Evolutionary conservation across 2,329 filamentous ascomycete genomes (phyloP), one percentile per base, ranked within the genome.

Genomic region (Alternaria sp.): DNA sequence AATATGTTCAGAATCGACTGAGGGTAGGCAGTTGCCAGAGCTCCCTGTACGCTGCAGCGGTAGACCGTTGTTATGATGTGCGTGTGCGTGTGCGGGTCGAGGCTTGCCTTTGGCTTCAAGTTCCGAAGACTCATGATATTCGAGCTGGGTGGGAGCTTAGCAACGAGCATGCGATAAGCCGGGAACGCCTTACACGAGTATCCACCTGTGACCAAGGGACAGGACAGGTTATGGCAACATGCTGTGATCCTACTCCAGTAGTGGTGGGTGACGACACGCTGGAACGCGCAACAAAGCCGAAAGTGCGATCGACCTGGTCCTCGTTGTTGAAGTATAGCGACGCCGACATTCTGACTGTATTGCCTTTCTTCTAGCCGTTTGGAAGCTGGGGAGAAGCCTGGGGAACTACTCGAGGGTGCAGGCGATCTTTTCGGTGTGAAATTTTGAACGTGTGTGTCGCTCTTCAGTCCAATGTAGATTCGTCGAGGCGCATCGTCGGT

Each of bases 141-240:
- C 23, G 23, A 50, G 31, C 46, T 50, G 34, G 5, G 4, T 3
- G n/a, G 21, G 11, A 10, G 5, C 4, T 50, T 9, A 37, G 31
- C 2, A 21, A 10, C 4, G 3, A 8, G 17, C 2, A 23, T n/a
- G 6, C 9, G 21, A 9, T 7, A 28, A 36, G 5, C 5, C 9
- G 14, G 26, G 21, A 28, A 14, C 21, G 14, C 8, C 33, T 50
- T 55, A 63, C 60, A 26, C 42, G 53, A 29, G 42, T 49, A 23
- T 55, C 58, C 23, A 54, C 31, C 11, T 50, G 51, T 5, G 60
- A 63, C 57, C 57, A 60, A 26, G 60, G 53, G 8, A 21, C 46
- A 26, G 34, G 39, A 1, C 9, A 24, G 9, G 52, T 26, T 23
- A 23, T 6, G 11, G 21, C 24, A 21, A 14, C 21, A 24, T 23